Base-by-base conservation (phyloP, 2,329 filamentous ascomycete genomes). In the Apiospora rasikravindrae region DNA sequence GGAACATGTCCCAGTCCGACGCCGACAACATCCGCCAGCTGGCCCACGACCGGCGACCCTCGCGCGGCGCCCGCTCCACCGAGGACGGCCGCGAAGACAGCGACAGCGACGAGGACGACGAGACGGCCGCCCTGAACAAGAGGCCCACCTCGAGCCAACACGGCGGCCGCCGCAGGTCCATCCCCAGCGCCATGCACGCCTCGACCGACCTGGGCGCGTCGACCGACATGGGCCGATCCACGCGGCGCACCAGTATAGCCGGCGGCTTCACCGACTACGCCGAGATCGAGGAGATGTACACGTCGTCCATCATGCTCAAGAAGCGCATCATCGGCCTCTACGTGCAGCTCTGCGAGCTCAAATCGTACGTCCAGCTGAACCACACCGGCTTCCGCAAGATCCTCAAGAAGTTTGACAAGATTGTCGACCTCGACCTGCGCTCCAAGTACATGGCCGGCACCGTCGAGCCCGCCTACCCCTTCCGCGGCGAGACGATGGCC, bases 321-420 rank as follows among this genome's bases (percentile, higher is more conserved):
- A 98, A 98, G 85, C 91, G 95, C 71, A 92, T 94, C 71, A 91
- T 97, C 76, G 91, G 91, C 80, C 86, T 95, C 73, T 99, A 98
- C 80, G 96, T 99, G 66, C 93, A 94, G 75, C 86, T 98, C 24
- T 98, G 96, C 84, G 96, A 98, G 82, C 89, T 99, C 78, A 97
- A 98, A 80, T 98, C 96, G 1, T 99, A 95, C 79, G 92, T 95
- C 71, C 96, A 98, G 84, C 90, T 99, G 74, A 99, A 99, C 87
- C 93, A 93, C 83, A 99, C 96, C 0, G 96, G 96, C 16, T 99
- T 99, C 84, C 90, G 92, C 78, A 99, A 99, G 83, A 95, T 97
- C 0, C 85, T 98, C 76, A 99, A 99, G 84, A 99, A 99, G 83
- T 99, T 96, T 79, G 96, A 99, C 87, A 99, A 99, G 86, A 98